Base-by-base conservation (phyloP, 2,329 filamentous ascomycete species). In the Orbilia oligospora region DNA sequence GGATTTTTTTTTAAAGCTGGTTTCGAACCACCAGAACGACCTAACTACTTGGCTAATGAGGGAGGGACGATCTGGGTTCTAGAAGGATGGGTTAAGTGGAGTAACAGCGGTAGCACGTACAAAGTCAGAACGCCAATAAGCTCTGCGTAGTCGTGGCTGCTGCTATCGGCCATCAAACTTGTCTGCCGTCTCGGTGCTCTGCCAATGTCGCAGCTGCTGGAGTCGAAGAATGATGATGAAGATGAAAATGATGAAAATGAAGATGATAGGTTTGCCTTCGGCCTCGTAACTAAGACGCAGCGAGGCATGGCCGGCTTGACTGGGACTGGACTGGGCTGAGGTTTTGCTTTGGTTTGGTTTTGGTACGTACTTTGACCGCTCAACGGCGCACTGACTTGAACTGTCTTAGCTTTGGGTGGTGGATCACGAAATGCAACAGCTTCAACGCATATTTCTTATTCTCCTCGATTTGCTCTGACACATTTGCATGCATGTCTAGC, bases 51-150 rank as follows among this genome's bases (percentile, higher is more conserved):
- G 14, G 51, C 51, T 55, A 55, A 30, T 18, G 24, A 53, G 20
- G 53, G 30, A 58, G 53, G 56, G 53, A 58, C 22, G n/a, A 27
- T 20, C 53, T 14, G 9, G 53, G 53, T 38, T 58, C 53, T 38
- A 58, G 53, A 38, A 58, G 44, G 44, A 20, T 46, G 16, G 46
- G 20, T 16, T n/a, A 33, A 61, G 56, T 41, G 56, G 56, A 61
- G 56, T 24, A 61, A 14, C 1, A 12, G 51, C 12, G 12, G 18
- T 33, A 55, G 51, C 16, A 36, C 56, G 36, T 61, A 61, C 56
- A 61, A 41, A 61, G 56, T 61, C 56, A 61, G 56, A 61, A 61
- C 56, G 56, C 56, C 56, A 61, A 27, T 61, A 61, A 61, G 56
- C 56, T 61, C 56, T 61, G 56, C 33, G 56, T 61, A 20, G 36